Base-by-base conservation (phyloP, 306 rosid species). In the Rosa lucieae region DNA sequence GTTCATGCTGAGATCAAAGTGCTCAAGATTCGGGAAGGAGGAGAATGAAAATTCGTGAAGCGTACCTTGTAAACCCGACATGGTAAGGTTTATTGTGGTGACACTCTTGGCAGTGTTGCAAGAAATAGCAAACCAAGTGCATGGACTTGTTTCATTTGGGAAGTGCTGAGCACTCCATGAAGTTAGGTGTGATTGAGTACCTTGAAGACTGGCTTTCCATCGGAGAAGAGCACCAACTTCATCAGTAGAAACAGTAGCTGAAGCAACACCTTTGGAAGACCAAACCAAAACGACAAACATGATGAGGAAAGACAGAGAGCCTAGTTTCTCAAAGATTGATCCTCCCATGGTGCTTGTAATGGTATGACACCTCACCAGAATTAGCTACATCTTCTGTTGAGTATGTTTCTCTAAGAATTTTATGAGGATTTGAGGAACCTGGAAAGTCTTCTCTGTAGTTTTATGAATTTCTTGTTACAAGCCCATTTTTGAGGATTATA, bases 41-140 rank as follows among this genome's bases (percentile, higher is more conserved):
- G 82, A 82, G 72, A 85, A 85, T 0, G 70, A 26, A 67, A 85
- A 76, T 58, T 68, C 67, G 15, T 48, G 56, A 23, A 85, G 88
- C 67, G 84, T 82, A 79, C 89, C 89, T 59, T 44, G 70, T 51
- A 86, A 72, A 43, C 82, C 77, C 3, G 62, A 79, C 14, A 14
- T 48, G 0, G 77, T 73, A 5, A 86, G 78, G 77, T 83, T 68
- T 43, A 86, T 67, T 37, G 23, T 18, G 72, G 40, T 49, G 46
- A 86, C 85, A 48, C 71, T 76, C 67, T 74, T 78, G n/a, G 49
- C 74, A 39, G 4, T 21, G 49, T 79, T 59, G 75, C 86, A 85
- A 48, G 72, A 26, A 77, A 85, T 68, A 53, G 86, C 84, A 67
- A 59, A 72, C 88, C 84, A 82, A 68, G 18, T 82, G 82, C 86